Conservation (phyloP, 2,329 filamentous ascomycete genomes). For the Ceratocystis harringtonii region DNA sequence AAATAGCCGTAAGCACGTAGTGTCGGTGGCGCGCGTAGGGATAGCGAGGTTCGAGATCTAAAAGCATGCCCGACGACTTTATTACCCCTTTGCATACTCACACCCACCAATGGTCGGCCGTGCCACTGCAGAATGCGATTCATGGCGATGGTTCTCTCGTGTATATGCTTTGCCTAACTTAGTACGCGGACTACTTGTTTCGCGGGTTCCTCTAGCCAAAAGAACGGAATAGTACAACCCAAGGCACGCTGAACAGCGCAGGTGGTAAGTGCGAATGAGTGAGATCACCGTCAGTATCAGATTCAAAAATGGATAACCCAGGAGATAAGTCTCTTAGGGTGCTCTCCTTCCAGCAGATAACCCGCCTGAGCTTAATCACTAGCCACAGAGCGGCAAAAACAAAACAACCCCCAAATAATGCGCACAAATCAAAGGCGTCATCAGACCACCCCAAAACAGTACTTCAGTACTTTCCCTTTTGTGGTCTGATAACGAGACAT, state of each 20-base stretch:
- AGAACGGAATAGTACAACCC: too few species aligned
- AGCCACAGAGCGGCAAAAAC: background rate
- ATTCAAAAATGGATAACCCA: too few species aligned
- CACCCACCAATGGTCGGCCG: background rate
- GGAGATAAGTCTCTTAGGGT: too few species aligned
- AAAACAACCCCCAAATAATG: background rate
- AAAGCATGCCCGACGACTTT: background rate
- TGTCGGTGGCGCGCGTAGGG: background rate
- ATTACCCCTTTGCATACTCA: background rate
- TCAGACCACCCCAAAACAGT: background rate
- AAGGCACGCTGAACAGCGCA: too few species aligned
- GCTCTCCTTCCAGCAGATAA: too few species aligned
- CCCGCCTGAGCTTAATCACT: too few species aligned
- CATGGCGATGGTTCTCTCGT: background rate
- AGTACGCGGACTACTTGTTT: background rate
- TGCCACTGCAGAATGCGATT: background rate
- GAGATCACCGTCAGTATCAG: too few species aligned
- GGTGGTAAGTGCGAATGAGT: too few species aligned
- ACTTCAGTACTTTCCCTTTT: background rate
- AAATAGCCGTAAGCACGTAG: constrained; percentile 13
- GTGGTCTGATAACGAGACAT: background rate
- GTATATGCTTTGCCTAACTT: background rate
- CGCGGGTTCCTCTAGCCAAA: background rate
- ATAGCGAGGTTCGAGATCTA: background rate
- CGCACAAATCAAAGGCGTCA: background rate